Evolutionary conservation across 306 rosid genomes (phyloP).

Genomic region (Aeschynomene evenia): DNA sequence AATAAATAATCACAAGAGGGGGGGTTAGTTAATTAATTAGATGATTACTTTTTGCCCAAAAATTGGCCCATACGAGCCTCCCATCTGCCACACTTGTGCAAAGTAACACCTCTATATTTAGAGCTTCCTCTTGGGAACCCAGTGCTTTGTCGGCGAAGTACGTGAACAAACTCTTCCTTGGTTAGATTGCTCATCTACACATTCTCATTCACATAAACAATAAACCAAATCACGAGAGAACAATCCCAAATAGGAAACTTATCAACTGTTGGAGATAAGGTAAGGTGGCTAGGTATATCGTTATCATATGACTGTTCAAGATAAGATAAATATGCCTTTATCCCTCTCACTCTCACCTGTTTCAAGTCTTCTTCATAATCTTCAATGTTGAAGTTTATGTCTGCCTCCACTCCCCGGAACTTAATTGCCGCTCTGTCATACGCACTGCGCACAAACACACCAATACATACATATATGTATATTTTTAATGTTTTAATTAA

Average conservation of each 20-base stretch:
- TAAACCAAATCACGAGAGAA: not conserved
- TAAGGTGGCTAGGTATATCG: no score
- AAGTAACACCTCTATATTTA: constrained; percentile 97
- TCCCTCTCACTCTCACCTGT: constrained; percentile 51
- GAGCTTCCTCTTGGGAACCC: constrained; percentile 99
- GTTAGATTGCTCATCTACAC: constrained; percentile 87
- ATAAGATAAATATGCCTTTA: constrained; percentile 24
- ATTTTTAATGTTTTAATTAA: not conserved
- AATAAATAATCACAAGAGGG: not conserved
- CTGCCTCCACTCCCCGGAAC: constrained; percentile 95
- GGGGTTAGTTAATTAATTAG: no score
- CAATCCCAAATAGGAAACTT: not conserved
- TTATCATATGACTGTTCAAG: constrained; percentile 25
- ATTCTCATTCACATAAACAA: no score
- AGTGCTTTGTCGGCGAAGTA: constrained; percentile 98
- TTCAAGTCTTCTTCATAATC: constrained; percentile 95
- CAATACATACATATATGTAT: not conserved
- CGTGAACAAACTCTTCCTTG: constrained; percentile 98
- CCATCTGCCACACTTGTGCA: constrained; percentile 99
- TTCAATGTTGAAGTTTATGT: constrained; percentile 82
- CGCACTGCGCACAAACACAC: constrained; percentile 55
- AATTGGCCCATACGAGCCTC: constrained; percentile 99
- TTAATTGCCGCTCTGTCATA: constrained; percentile 98
- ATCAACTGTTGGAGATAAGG: constrained; percentile 30
- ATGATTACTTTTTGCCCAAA: constrained; percentile 83